Percentiles rank a stretch among this genome's conserved stretches.
phyloP scores from a whole-genome alignment of 2,329 filamentous ascomycete species.

The Apiospora sp. region DNA sequence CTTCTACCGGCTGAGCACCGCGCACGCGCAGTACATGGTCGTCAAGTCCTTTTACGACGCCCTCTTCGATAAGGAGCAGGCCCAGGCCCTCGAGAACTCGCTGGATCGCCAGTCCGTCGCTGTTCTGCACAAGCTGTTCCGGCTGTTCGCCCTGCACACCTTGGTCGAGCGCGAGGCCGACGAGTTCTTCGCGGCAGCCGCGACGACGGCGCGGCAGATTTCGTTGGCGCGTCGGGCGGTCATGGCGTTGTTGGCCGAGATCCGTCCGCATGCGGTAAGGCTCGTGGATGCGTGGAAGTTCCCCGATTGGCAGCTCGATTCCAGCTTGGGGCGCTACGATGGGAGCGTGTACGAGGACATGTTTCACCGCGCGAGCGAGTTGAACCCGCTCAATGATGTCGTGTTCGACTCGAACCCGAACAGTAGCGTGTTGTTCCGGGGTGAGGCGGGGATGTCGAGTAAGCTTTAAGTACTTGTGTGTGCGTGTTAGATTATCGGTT shows the following conservation, averaged over 20 bases:
- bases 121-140: slow-evolving; percentile 77
- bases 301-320: slow-evolving; percentile 80
- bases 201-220: slow-evolving; percentile 77
- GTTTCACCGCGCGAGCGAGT: slow-evolving; percentile 74
- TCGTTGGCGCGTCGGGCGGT: slow-evolving; percentile 71
- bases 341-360: slow-evolving; percentile 82
- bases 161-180: slow-evolving; percentile 69
- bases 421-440: slow-evolving; percentile 67
- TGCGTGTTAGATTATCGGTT: background rate
- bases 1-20: slow-evolving; percentile 79
- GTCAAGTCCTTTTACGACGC: slow-evolving; percentile 74
- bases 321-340: slow-evolving; percentile 72
- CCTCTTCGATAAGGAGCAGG: slow-evolving; percentile 37
- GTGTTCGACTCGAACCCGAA: slow-evolving; percentile 77
- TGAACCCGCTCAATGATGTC: slow-evolving; percentile 77
- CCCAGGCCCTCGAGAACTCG: slow-evolving; percentile 56
- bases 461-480: slow-evolving; percentile 50
- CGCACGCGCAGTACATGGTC: slow-evolving; percentile 79
- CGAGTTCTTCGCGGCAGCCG: slow-evolving; percentile 76
- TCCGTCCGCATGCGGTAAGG: slow-evolving; percentile 75
- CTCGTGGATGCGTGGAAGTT: slow-evolving; percentile 80
- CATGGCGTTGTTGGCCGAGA: slow-evolving; percentile 74
- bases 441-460: slow-evolving; percentile 58
- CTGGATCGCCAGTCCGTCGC: slow-evolving; percentile 65
- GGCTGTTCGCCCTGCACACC: slow-evolving; percentile 75